Conservation (phyloP, 2,329 filamentous ascomycete genomes). For the Aureobasidium pullulans region DNA sequence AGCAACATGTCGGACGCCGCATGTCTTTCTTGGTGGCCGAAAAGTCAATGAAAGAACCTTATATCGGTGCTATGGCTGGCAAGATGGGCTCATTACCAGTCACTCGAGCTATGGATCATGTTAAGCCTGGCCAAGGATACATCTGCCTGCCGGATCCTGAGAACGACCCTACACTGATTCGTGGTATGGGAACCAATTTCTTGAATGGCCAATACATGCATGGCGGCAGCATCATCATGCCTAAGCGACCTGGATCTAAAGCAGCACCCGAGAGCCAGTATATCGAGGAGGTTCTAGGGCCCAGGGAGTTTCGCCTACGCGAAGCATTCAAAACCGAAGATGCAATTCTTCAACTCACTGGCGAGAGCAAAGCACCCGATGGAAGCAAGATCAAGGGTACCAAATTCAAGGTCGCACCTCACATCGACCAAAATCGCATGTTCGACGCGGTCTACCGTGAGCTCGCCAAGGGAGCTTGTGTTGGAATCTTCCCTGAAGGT, state of each 20-base stretch:
- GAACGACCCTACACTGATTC: slow-evolving; percentile 73
- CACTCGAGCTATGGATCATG: slow-evolving; percentile 79
- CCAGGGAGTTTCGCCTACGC: slow-evolving; percentile 78
- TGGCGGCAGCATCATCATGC: slow-evolving; percentile 80
- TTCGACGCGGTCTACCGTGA: slow-evolving; percentile 92
- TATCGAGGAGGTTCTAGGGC: slow-evolving; percentile 73
- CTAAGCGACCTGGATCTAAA: slow-evolving; percentile 56
- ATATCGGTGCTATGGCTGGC: slow-evolving; percentile 80
- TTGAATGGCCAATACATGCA: slow-evolving; percentile 59
- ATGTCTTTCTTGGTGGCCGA: slow-evolving; percentile 94
- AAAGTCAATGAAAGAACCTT: slow-evolving; percentile 83
- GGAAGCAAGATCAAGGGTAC: slow-evolving; percentile 63
- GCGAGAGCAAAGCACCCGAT: slow-evolving; percentile 55
- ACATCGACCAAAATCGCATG: slow-evolving; percentile 88
- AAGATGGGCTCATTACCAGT: slow-evolving; percentile 89
- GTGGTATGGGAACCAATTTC: slow-evolving; percentile 77
- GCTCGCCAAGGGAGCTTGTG: slow-evolving; percentile 73
- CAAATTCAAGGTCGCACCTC: slow-evolving; percentile 80
- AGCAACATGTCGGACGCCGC: slow-evolving; percentile 77
- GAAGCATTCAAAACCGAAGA: slow-evolving; percentile 74
- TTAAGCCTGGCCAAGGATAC: slow-evolving; percentile 68
- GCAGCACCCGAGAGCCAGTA: slow-evolving; percentile 74
- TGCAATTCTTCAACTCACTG: slow-evolving; percentile 73
- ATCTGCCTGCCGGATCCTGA: slow-evolving; percentile 87
- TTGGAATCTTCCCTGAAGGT: slow-evolving; percentile 94